phyloP scores from a whole-genome alignment of 345 rosid species.

The Populus davidiana region DNA sequence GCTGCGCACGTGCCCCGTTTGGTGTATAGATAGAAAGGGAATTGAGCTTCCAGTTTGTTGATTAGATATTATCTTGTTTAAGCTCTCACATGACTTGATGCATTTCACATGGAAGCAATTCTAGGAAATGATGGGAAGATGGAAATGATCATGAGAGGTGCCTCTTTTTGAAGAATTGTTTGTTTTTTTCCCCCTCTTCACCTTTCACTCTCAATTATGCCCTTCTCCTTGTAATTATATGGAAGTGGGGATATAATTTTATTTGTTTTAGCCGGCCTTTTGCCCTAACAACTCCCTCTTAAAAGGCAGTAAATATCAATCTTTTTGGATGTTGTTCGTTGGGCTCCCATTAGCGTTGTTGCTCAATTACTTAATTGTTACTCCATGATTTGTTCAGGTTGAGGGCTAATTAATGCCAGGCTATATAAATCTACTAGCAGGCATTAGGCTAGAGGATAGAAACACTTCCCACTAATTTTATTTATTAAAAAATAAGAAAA shows the following conservation, averaged over 20 bases:
- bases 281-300: conserved; percentile 32
- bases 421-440: background rate
- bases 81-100: conserved; percentile 2
- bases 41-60: no score
- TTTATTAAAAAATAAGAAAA: no score
- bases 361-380: conserved; percentile 9
- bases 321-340: conserved; percentile 15
- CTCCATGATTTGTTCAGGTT: background rate
- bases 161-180: background rate
- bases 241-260: conserved; percentile 47
- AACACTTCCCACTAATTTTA: background rate
- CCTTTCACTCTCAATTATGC: conserved; percentile 34
- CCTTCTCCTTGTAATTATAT: conserved; percentile 41
- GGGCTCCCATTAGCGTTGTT: conserved; percentile 13
- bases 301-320: conserved; percentile 10
- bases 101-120: conserved; percentile 41
- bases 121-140: conserved; percentile 35
- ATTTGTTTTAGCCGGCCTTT: conserved; percentile 21
- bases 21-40: no score
- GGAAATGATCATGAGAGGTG: conserved; percentile 23
- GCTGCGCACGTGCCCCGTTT: no score
- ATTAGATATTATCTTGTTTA: no score
- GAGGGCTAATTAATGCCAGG: conserved; percentile 10
- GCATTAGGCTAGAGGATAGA: background rate
- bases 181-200: background rate